Percentiles rank a stretch among this genome's conserved stretches.
phyloP scores from a whole-genome alignment of 305 asterid genomes.

The Fraxinus platypoda region DNA sequence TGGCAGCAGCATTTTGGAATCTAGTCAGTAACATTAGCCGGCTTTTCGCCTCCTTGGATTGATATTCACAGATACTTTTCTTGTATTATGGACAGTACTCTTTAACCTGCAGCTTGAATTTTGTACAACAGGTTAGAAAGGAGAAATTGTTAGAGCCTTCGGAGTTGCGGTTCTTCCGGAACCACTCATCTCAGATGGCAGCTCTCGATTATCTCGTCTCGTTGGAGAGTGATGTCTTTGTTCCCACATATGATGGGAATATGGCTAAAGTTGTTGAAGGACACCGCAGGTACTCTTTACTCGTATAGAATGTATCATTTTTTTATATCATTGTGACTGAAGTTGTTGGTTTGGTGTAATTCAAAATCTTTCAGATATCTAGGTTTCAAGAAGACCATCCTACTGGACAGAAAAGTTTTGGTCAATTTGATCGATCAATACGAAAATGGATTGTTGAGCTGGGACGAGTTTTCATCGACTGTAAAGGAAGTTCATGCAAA shows the following conservation, averaged over 20 bases:
- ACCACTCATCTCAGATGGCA: constrained; percentile 20
- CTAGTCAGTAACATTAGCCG: constrained; percentile 23
- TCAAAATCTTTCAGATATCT: constrained; percentile 1
- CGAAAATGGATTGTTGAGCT: background rate
- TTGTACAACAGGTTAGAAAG: constrained; percentile 13
- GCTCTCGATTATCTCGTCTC: constrained; percentile 19
- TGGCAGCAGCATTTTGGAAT: constrained; percentile 37
- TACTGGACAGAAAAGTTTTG: background rate
- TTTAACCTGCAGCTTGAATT: background rate
- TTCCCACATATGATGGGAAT: constrained; percentile 25
- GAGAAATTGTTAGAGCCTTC: constrained; percentile 9
- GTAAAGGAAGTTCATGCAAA: constrained; percentile 13
- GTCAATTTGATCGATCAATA: constrained; percentile 1
- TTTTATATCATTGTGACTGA: background rate
- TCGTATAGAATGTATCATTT: background rate
- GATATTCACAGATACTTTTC: background rate
- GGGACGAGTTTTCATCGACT: constrained; percentile 1
- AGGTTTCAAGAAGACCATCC: constrained; percentile 15
- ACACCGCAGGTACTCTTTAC: background rate
- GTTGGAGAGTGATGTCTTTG: constrained; percentile 21
- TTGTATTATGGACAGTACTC: background rate
- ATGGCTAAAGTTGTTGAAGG: constrained; percentile 15
- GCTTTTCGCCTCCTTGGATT: background rate
- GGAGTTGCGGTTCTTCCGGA: background rate
- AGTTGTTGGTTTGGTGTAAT: background rate